Evolutionary conservation across 192 early-diverging fungal species (phyloP).

Genomic region (Phlyctochytrium bullatum): DNA sequence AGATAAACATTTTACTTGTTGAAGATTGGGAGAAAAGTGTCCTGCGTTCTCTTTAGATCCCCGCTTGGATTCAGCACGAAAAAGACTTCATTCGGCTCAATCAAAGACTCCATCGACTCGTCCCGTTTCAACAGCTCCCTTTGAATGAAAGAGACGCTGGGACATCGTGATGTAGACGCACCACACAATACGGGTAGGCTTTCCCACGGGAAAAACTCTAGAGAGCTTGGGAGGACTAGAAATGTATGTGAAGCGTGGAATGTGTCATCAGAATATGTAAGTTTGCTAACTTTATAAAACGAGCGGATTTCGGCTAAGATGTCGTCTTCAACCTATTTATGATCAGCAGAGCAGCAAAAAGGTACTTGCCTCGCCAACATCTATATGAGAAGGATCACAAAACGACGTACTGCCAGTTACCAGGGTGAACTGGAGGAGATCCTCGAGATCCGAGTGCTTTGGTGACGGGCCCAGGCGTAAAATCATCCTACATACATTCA

Average conservation of each 20-base stretch:
- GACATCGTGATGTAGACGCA: conserved; percentile 75
- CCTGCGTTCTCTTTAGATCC: conserved; percentile 81
- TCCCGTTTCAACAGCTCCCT: conserved; percentile 35
- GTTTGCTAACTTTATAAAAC: not conserved
- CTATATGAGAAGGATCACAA: not conserved
- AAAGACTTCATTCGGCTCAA: conserved; percentile 41
- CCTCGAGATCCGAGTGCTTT: not conserved
- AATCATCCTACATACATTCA: not conserved
- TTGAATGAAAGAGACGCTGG: conserved; percentile 74
- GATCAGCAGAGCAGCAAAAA: not conserved
- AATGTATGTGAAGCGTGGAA: conserved; percentile 60
- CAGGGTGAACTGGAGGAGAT: not conserved
- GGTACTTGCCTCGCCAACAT: not conserved
- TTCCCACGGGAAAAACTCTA: conserved; percentile 89
- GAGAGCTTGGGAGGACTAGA: conserved; percentile 80
- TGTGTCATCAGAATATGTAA: not conserved
- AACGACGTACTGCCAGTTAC: not conserved
- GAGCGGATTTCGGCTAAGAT: not conserved
- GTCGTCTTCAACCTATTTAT: not conserved
- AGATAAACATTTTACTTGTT: conserved; percentile 26
- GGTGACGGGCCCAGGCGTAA: not conserved
- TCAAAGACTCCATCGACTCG: conserved; percentile 26
- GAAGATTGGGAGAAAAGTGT: conserved; percentile 63
- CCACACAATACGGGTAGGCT: conserved; percentile 69
- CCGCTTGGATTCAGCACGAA: conserved; percentile 92